Evolutionary conservation across 78 protist species (phyloP).

Genomic region (Dictyostelium intermedium): DNA sequence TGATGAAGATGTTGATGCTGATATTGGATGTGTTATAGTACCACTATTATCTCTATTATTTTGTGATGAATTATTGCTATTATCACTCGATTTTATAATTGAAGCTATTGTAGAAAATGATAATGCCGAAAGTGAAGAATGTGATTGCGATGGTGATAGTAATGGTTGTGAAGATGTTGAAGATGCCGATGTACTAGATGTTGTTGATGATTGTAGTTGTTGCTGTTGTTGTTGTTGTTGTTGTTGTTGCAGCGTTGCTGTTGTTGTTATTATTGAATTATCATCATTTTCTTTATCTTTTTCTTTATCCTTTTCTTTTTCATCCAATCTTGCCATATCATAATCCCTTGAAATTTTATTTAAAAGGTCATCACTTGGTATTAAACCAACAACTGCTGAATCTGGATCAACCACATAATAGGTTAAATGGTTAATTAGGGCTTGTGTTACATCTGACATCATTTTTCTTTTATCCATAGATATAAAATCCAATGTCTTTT

Average conservation of each 20-base stretch:
- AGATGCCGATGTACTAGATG: background rate
- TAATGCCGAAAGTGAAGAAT: background rate
- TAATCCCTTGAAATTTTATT: constrained; percentile 54
- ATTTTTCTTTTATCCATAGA: constrained; percentile 20
- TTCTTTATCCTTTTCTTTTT: background rate
- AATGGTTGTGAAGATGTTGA: background rate
- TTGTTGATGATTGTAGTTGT: background rate
- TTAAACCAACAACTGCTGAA: constrained; percentile 37
- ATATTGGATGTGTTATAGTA: background rate
- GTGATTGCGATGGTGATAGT: background rate
- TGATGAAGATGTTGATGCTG: background rate
- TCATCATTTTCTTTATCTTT: background rate
- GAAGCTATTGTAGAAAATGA: background rate
- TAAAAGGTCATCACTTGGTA: constrained; percentile 53
- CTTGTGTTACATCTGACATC: background rate
- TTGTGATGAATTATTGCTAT: background rate
- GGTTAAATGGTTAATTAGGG: background rate
- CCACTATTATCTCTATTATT: background rate
- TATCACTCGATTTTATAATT: background rate
- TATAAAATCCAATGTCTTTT: constrained; percentile 19
- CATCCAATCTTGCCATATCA: constrained; percentile 27
- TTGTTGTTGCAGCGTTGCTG: background rate
- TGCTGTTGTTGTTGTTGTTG: background rate
- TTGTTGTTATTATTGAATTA: background rate
- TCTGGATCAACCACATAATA: constrained; percentile 36